These are phyloP conservation scores for Umbilicaria muhlenbergii DNA, from an alignment of 495 filamentous ascomycete species.

Conservation along the genomic window DNA sequence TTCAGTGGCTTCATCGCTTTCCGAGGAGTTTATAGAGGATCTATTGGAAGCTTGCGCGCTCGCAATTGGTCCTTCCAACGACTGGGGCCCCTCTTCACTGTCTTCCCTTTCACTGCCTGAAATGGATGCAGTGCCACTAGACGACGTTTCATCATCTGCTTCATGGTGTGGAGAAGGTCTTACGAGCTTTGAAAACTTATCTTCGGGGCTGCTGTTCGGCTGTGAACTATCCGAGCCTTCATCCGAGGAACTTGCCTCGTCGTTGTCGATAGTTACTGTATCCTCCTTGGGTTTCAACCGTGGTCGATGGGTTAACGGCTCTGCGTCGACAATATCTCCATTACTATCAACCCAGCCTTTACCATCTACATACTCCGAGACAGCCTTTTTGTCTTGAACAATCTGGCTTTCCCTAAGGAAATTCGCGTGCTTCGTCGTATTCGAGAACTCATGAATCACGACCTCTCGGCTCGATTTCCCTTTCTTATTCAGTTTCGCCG, in stretches of 20 bases:
- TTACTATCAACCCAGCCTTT: conserved; percentile 79
- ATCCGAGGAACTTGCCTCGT: not conserved
- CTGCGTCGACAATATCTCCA: conserved; percentile 56
- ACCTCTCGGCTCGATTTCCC: conserved; percentile 34
- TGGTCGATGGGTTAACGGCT: conserved; percentile 10
- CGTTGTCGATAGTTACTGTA: not conserved
- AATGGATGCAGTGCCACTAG: conserved; percentile 7
- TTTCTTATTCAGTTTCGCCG: conserved; percentile 36
- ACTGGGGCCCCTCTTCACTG: conserved; percentile 2
- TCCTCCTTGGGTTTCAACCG: conserved; percentile 8
- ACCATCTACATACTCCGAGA: conserved; percentile 48
- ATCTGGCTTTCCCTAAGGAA: conserved; percentile 43
- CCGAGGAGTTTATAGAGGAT: not conserved
- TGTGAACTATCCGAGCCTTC: not conserved
- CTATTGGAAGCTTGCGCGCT: not conserved
- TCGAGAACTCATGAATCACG: conserved; percentile 68
- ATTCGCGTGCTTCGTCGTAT: conserved; percentile 58
- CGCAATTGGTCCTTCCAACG: conserved; percentile 2
- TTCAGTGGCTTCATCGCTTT: conserved; percentile 11
- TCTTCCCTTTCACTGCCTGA: conserved; percentile 3
- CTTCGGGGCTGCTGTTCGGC: not conserved
- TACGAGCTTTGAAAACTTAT: not conserved
- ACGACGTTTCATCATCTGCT: conserved; percentile 8
- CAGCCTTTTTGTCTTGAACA: conserved; percentile 25
- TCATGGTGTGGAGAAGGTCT: not conserved